A percentile compares a stretch with the other conserved stretches of the same genome.
phyloP scores from a whole-genome alignment of 192 early-diverging fungal species.

The Podila epigama region DNA sequence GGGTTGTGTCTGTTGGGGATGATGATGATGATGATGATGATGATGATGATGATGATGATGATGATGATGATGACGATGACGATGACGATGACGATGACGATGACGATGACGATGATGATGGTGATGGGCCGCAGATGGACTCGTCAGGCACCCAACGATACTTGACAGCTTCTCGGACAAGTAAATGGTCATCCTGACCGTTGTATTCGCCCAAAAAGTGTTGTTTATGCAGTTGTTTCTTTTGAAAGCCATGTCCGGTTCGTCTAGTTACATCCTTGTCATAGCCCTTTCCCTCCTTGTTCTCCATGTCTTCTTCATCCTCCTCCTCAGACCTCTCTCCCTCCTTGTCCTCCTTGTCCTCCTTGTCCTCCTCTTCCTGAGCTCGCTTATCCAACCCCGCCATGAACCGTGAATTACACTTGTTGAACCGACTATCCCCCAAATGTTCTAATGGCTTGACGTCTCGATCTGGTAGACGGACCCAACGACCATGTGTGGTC shows the following conservation, averaged over 20 bases:
- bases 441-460: conserved; percentile 7
- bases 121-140: conserved; percentile 20
- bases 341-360: neutral
- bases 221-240: conserved; percentile 12
- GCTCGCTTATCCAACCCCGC: conserved; percentile 19
- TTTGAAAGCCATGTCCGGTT: too few species aligned
- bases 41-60: neutral
- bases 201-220: conserved; percentile 35
- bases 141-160: conserved; percentile 34
- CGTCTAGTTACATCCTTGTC: too few species aligned
- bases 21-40: neutral
- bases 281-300: too few species aligned
- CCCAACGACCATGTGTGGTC: conserved; percentile 34
- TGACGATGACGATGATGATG: neutral
- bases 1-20: neutral
- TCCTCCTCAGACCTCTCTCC: too few species aligned
- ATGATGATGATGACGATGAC: neutral
- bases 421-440: conserved; percentile 29
- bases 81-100: neutral
- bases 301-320: too few species aligned
- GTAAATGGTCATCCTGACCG: conserved; percentile 12
- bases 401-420: conserved; percentile 35
- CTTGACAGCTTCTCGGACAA: conserved; percentile 37
- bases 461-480: conserved; percentile 7
- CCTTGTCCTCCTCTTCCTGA: neutral